Evolutionary conservation across 2,329 filamentous ascomycete species (phyloP).

Genomic region (Pseudohalonectria lignicola): DNA sequence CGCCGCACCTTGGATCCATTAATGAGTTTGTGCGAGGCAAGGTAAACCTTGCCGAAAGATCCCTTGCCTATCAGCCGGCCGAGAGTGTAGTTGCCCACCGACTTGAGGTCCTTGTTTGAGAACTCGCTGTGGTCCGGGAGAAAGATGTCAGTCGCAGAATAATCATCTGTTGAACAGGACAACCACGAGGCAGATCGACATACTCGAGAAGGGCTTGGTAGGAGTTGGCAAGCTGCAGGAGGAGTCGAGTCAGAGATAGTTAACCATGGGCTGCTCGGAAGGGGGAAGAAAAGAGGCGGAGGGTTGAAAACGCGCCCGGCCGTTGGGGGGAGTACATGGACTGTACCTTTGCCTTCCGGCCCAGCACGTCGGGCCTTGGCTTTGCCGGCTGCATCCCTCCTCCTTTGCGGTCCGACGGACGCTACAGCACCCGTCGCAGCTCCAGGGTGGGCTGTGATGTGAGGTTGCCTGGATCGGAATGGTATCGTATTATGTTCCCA

Average conservation of each 20-base stretch:
- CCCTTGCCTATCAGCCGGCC: constrained; percentile 92
- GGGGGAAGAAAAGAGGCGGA: background rate
- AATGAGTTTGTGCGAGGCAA: constrained; percentile 91
- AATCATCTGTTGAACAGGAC: constrained; percentile 1
- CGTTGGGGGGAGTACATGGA: too few species aligned
- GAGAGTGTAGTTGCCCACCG: constrained; percentile 89
- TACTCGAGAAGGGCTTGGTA: constrained; percentile 95
- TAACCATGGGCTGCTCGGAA: background rate
- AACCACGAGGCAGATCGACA: constrained; percentile 19
- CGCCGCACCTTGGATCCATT: constrained; percentile 83
- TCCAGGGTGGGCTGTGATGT: background rate
- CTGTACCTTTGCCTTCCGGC: constrained; percentile 52
- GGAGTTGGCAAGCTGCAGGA: constrained; percentile 73
- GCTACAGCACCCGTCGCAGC: background rate
- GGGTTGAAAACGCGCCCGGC: too few species aligned
- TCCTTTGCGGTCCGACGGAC: background rate
- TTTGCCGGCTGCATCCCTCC: constrained; percentile 42
- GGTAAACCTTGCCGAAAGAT: constrained; percentile 96
- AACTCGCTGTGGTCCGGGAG: constrained; percentile 59
- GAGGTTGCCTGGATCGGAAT: too few species aligned
- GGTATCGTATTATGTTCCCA: too few species aligned
- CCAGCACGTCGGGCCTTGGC: constrained; percentile 45
- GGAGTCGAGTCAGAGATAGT: background rate
- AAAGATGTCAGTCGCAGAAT: background rate
- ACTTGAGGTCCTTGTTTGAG: constrained; percentile 78